These are phyloP conservation scores for Trametopsis cervina DNA, from an alignment of 768 basidiomycete species.

Conservation along the genomic window DNA sequence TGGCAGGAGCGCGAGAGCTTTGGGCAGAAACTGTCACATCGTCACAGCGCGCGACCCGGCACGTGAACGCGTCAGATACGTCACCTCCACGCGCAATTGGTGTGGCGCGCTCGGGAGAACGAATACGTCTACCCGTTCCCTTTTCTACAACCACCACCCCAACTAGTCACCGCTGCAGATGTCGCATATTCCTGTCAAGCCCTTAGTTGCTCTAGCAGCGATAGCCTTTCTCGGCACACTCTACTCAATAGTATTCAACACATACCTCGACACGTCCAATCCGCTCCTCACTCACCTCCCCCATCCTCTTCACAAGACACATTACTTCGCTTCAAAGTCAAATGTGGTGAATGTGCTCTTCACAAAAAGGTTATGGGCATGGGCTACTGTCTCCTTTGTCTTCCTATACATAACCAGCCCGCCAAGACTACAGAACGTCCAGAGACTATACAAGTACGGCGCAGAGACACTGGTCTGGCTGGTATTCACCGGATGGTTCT, in stretches of 20 bases:
- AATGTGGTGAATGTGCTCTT: constrained; percentile 81
- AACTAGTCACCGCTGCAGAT: background rate
- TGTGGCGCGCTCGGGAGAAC: too few species aligned
- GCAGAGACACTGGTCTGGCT: constrained; percentile 64
- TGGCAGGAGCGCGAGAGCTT: too few species aligned
- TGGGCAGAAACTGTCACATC: too few species aligned
- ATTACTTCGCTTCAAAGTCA: constrained; percentile 76
- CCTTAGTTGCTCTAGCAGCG: constrained; percentile 35
- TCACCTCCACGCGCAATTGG: too few species aligned
- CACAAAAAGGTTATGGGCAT: constrained; percentile 88
- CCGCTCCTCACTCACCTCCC: constrained; percentile 62
- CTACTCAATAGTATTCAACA: constrained; percentile 55
- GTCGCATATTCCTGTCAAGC: constrained; percentile 7
- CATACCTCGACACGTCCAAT: constrained; percentile 83
- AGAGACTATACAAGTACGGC: constrained; percentile 46
- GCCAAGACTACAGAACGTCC: constrained; percentile 29
- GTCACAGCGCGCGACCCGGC: too few species aligned
- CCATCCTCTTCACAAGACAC: constrained; percentile 52
- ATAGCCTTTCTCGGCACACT: constrained; percentile 54
- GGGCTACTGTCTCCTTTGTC: constrained; percentile 71
- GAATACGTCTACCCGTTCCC: too few species aligned
- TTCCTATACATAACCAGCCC: constrained; percentile 54
- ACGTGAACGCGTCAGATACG: too few species aligned
- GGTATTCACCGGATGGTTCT: constrained; percentile 80
- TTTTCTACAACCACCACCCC: background rate